Conservation (phyloP, 192 early-diverging fungal genomes). For the Dissophora globulifera region DNA sequence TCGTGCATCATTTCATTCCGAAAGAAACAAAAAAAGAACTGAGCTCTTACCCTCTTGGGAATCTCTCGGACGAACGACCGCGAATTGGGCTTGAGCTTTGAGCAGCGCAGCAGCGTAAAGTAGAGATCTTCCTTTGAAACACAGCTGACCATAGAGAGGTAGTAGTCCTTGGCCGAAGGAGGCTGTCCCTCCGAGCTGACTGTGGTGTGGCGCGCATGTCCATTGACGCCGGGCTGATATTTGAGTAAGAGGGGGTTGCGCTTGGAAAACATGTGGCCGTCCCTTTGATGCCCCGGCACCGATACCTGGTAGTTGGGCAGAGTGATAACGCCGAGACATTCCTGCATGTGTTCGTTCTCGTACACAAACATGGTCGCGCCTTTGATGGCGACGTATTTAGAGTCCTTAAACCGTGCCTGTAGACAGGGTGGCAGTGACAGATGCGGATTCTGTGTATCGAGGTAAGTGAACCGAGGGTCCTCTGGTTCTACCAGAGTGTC, state of each 20-base stretch:
- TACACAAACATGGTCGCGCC: conserved; percentile 87
- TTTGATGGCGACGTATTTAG: conserved; percentile 79
- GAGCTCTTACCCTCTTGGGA: conserved; percentile 31
- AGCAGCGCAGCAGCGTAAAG: conserved; percentile 80
- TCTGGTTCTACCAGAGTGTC: conserved; percentile 9
- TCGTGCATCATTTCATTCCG: neutral
- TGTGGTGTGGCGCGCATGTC: conserved; percentile 24
- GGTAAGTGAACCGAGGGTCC: conserved; percentile 43
- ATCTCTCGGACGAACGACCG: conserved; percentile 42
- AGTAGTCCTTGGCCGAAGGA: conserved; percentile 43
- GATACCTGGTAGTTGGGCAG: conserved; percentile 73
- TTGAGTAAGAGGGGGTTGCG: conserved; percentile 63
- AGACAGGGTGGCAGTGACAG: conserved; percentile 30
- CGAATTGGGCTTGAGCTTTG: conserved; percentile 54
- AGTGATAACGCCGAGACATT: conserved; percentile 83
- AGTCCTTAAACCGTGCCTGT: conserved; percentile 56
- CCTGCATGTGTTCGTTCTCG: conserved; percentile 76
- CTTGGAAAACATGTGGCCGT: conserved; percentile 73
- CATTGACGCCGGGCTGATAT: conserved; percentile 27
- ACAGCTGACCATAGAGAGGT: conserved; percentile 66
- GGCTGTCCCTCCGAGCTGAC: conserved; percentile 14
- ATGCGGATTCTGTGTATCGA: conserved; percentile 44
- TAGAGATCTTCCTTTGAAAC: conserved; percentile 93
- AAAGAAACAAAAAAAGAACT: neutral
- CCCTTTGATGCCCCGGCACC: conserved; percentile 62